Conservation (phyloP, 768 basidiomycete species). For the Podaxis sp. region DNA sequence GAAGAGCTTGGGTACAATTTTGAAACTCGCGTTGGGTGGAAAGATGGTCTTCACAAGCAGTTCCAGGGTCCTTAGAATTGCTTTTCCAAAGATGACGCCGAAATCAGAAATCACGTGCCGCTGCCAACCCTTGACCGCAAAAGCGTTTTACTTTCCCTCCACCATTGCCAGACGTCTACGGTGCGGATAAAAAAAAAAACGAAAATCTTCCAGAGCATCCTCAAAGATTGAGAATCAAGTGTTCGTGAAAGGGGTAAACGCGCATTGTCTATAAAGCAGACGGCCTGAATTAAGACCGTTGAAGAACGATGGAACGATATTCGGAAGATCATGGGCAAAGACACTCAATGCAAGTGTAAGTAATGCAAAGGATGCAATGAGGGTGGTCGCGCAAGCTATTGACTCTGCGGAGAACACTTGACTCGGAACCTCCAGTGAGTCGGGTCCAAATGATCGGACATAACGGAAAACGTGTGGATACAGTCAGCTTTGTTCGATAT, state of each 20-base stretch:
- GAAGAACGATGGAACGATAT: constrained; percentile 39
- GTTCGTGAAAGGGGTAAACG: constrained; percentile 34
- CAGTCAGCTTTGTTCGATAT: constrained; percentile 50
- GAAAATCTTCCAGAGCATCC: constrained; percentile 36
- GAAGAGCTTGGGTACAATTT: no score
- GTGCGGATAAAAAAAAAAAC: no score
- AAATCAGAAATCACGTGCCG: no score
- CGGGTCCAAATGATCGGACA: constrained; percentile 18
- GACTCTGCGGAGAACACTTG: constrained; percentile 46
- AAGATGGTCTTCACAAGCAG: no score
- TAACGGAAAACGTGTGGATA: constrained; percentile 37
- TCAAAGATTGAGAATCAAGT: constrained; percentile 40
- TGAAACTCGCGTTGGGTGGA: no score
- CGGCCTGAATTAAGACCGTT: constrained; percentile 24
- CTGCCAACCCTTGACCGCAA: no score
- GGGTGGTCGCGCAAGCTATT: constrained; percentile 53
- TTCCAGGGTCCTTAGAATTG: no score
- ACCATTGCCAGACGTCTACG: no score
- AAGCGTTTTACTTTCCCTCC: no score
- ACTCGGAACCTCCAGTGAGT: constrained; percentile 44
- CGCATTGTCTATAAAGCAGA: constrained; percentile 21
- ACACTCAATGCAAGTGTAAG: constrained; percentile 36
- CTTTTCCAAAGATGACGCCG: no score
- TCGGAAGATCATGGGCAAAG: constrained; percentile 37
- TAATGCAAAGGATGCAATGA: constrained; percentile 53